Evolutionary conservation across 2,329 filamentous ascomycete genomes (phyloP).

Genomic region (Monosporascus cannonballus): DNA sequence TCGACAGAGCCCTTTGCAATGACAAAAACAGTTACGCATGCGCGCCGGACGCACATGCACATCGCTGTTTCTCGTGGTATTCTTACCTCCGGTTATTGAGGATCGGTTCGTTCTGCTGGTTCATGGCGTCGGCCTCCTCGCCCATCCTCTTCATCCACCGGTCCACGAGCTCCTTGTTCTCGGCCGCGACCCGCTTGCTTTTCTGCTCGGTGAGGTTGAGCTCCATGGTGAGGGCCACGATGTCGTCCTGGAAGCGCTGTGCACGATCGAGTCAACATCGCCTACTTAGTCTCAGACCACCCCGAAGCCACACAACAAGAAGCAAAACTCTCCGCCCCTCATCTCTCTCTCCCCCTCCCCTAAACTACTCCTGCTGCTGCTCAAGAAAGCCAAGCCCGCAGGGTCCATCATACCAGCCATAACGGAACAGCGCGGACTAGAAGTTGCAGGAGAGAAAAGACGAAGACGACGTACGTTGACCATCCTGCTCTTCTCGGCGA

Average conservation of each 20-base stretch:
- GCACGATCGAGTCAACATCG: slow-evolving; percentile 1
- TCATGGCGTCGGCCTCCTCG: slow-evolving; percentile 83
- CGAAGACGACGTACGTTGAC: slow-evolving; percentile 52
- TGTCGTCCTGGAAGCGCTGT: slow-evolving; percentile 84
- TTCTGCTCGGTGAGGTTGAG: slow-evolving; percentile 79
- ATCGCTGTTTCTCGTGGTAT: not conserved
- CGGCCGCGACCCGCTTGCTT: slow-evolving; percentile 63
- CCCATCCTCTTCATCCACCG: slow-evolving; percentile 88
- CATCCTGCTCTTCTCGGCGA: slow-evolving; percentile 76
- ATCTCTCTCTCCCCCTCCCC: not conserved
- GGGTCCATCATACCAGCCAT: no score
- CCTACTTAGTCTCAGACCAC: not conserved
- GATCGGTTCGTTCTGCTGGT: slow-evolving; percentile 51
- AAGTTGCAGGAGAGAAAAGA: no score
- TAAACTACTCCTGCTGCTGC: no score
- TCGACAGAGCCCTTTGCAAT: slow-evolving; percentile 15
- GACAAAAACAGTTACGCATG: not conserved
- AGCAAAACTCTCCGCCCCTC: not conserved
- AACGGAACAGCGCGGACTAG: no score
- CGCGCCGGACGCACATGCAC: not conserved
- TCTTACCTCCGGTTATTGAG: slow-evolving; percentile 20
- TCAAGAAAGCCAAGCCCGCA: no score
- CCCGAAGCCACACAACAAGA: not conserved
- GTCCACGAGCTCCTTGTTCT: slow-evolving; percentile 85
- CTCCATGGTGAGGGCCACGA: slow-evolving; percentile 81